Conservation (phyloP, 2,329 filamentous ascomycete species). For the Pseudogymnoascus sp. region DNA sequence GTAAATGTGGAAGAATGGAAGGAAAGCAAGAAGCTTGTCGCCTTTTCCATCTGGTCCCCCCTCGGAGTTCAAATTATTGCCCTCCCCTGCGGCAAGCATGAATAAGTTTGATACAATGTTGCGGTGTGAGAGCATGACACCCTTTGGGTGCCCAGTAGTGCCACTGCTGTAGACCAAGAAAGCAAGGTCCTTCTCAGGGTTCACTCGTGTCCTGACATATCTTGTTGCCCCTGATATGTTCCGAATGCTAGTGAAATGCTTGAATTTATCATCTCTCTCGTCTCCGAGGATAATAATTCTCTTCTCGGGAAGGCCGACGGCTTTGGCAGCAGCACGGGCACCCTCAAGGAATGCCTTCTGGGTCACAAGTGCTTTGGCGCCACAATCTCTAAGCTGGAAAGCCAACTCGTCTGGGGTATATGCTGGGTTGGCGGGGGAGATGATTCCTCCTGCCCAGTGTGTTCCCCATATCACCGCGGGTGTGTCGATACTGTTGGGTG, state of each 20-base stretch:
- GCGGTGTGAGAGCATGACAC: conserved; percentile 74
- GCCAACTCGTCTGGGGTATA: conserved; percentile 80
- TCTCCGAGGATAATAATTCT: conserved; percentile 65
- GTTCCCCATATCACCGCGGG: conserved; percentile 69
- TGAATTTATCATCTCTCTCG: conserved; percentile 50
- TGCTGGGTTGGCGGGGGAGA: conserved; percentile 80
- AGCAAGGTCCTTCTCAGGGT: conserved; percentile 65
- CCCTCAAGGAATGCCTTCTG: conserved; percentile 58
- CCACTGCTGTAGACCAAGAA: conserved; percentile 85
- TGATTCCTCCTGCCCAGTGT: conserved; percentile 73
- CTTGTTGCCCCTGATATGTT: conserved; percentile 53
- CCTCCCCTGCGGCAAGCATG: conserved; percentile 49
- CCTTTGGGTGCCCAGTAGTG: conserved; percentile 86
- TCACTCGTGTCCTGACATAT: conserved; percentile 53
- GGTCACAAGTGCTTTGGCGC: conserved; percentile 67
- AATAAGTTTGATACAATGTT: conserved; percentile 73
- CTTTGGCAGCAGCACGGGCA: conserved; percentile 59
- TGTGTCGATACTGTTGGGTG: conserved; percentile 80
- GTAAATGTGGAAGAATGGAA: conserved; percentile 91
- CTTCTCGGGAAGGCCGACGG: conserved; percentile 62
- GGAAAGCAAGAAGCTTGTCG: conserved; percentile 68
- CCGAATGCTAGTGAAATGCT: conserved; percentile 66
- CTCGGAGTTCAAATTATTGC: conserved; percentile 46
- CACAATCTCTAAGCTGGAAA: conserved; percentile 73
- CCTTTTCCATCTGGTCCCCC: conserved; percentile 53